phyloP scores from a whole-genome alignment of 2,329 filamentous ascomycete species.

The Aplosporella prunicola region DNA sequence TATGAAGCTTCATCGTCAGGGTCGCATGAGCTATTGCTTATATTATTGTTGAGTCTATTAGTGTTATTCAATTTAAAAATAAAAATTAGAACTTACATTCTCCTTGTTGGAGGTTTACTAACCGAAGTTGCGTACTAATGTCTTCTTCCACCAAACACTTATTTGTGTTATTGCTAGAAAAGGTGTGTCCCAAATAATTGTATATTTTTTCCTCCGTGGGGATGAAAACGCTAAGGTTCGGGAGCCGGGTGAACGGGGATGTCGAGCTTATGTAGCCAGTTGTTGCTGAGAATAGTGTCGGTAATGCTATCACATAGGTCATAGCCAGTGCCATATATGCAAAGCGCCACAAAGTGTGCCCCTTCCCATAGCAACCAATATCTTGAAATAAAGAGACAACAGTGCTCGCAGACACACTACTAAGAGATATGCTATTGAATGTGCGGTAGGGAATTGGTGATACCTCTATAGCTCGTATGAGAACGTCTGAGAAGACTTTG shows the following conservation, averaged over 20 bases:
- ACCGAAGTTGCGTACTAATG: too few species aligned
- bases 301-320: slow-evolving; percentile 22
- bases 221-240: too few species aligned
- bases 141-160: too few species aligned
- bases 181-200: too few species aligned
- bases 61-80: too few species aligned
- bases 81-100: too few species aligned
- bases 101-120: too few species aligned
- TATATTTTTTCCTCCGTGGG: too few species aligned
- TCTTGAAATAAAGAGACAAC: slow-evolving; percentile 21
- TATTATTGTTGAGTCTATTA: too few species aligned
- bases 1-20: too few species aligned
- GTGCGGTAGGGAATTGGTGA: slow-evolving; percentile 25
- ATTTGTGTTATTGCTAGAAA: too few species aligned
- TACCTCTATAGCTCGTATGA: slow-evolving; percentile 26
- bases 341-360: slow-evolving; percentile 20
- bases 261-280: slow-evolving; percentile 27
- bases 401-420: slow-evolving; percentile 18
- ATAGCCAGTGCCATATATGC: slow-evolving; percentile 25
- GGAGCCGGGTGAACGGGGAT: background rate
- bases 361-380: slow-evolving; percentile 17
- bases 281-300: slow-evolving; percentile 27
- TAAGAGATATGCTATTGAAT: slow-evolving; percentile 24
- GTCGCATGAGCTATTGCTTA: too few species aligned
- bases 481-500: slow-evolving; percentile 24